A percentile compares a stretch with the other conserved stretches of the same genome.
These are phyloP conservation scores for Aurantiochytrium sp. DNA, from an alignment of 108 stramenopile species.

Conservation along the genomic window DNA sequence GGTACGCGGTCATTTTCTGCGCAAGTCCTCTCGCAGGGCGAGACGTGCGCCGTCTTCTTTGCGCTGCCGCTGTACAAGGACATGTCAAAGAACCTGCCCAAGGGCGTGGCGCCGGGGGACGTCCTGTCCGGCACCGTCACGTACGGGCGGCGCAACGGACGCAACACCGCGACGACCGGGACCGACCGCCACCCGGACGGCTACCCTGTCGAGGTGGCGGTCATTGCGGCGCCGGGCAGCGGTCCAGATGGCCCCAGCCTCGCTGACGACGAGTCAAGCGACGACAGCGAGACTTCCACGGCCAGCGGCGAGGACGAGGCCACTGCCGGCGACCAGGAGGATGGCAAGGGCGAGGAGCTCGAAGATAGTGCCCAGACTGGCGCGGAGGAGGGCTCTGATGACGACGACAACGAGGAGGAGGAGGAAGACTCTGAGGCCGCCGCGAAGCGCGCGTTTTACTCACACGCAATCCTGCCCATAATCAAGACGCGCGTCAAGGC, in stretches of 20 bases:
- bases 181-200: background rate
- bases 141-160: background rate
- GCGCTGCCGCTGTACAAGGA: background rate
- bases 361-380: too few relatives aligned
- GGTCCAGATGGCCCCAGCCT: background rate
- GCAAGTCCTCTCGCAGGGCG: background rate
- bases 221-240: background rate
- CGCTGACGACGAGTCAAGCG: background rate
- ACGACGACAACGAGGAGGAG: background rate
- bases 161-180: background rate
- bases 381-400: too few relatives aligned
- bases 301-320: background rate
- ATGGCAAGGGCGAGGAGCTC: background rate
- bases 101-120: background rate
- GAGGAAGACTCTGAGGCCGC: background rate
- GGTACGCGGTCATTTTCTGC: background rate
- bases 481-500: background rate
- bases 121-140: background rate
- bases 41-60: slow-evolving; percentile 9
- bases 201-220: background rate
- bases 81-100: background rate
- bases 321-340: background rate
- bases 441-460: background rate
- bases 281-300: background rate
- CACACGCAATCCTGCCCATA: background rate